These are phyloP conservation scores for Rhizopus stolonifer DNA, from an alignment of 371 early-diverging fungal genomes.

Conservation along the genomic window DNA sequence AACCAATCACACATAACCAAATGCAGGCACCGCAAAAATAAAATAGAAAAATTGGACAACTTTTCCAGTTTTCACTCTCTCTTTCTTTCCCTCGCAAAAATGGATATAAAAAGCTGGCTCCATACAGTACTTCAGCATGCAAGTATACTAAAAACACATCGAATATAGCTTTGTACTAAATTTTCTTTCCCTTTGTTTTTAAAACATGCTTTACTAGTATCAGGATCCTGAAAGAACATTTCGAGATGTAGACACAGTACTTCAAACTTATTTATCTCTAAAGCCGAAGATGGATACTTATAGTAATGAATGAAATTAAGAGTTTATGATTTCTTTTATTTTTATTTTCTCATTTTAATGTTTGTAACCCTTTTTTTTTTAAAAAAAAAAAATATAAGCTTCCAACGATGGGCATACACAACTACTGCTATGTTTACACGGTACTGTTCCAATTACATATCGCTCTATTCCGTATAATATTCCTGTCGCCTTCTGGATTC, in stretches of 20 bases:
- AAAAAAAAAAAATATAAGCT: no score
- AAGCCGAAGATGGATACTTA: slow-evolving; percentile 73
- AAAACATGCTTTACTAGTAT: slow-evolving; percentile 45
- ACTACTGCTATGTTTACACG: slow-evolving; percentile 76
- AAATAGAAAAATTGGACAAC: background rate
- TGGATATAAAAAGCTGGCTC: slow-evolving; percentile 33
- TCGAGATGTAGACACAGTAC: slow-evolving; percentile 69
- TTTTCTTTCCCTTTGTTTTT: background rate
- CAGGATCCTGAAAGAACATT: slow-evolving; percentile 64
- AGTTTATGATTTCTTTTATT: background rate
- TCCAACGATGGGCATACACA: slow-evolving; percentile 74
- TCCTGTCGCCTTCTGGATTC: slow-evolving; percentile 88
- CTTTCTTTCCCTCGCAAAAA: slow-evolving; percentile 1
- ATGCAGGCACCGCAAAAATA: background rate
- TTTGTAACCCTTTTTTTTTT: no score
- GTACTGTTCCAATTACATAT: slow-evolving; percentile 88
- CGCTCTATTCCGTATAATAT: slow-evolving; percentile 85
- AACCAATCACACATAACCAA: no score
- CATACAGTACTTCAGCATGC: slow-evolving; percentile 29
- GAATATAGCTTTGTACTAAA: background rate
- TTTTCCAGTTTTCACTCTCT: background rate
- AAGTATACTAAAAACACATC: slow-evolving; percentile 3
- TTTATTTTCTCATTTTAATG: no score
- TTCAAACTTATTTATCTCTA: slow-evolving; percentile 62
- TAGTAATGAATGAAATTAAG: slow-evolving; percentile 38